Percentiles rank a stretch among this genome's conserved stretches.
These are phyloP conservation scores for Endocalyx cinctus DNA, from an alignment of 2,329 filamentous ascomycete species.

Conservation along the genomic window DNA sequence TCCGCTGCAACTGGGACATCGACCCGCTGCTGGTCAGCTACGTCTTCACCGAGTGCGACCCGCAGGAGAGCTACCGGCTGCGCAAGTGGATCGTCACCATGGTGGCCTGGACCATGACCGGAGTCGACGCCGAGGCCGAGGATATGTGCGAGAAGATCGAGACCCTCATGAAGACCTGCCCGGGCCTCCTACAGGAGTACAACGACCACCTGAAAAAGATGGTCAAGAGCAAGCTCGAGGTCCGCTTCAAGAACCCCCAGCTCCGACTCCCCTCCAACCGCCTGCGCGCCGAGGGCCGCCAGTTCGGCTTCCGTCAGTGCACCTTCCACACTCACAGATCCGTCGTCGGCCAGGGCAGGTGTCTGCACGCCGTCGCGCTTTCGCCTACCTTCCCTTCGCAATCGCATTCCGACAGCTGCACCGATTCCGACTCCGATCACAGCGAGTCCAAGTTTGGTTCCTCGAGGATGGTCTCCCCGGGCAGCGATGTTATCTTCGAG, in stretches of 20 bases:
- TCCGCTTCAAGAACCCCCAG: constrained; percentile 57
- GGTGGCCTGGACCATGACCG: constrained; percentile 51
- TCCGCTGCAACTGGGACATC: constrained; percentile 55
- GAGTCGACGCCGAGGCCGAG: constrained; percentile 24
- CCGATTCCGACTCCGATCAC: constrained; percentile 24
- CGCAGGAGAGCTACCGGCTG: constrained; percentile 44
- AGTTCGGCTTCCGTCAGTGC: constrained; percentile 58
- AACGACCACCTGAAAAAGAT: constrained; percentile 49
- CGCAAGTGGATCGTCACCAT: constrained; percentile 58
- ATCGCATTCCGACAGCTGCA: constrained; percentile 20
- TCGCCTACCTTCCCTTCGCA: constrained; percentile 16
- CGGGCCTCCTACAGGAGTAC: constrained; percentile 48
- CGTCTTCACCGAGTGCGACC: constrained; percentile 50
- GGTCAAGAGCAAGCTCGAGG: constrained; percentile 43
- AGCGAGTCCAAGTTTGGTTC: constrained; percentile 14
- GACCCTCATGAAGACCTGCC: constrained; percentile 37
- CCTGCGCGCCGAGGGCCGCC: constrained; percentile 51
- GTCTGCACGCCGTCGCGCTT: constrained; percentile 35
- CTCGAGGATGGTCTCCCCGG: constrained; percentile 14
- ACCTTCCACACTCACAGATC: constrained; percentile 57
- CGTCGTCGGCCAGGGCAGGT: constrained; percentile 48
- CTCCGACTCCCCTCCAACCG: constrained; percentile 53
- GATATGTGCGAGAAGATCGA: constrained; percentile 33
- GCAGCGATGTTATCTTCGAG: constrained; percentile 15
- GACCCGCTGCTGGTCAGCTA: constrained; percentile 45